Percentiles rank a stretch among this genome's conserved stretches.
These are phyloP conservation scores for Syncephalastrum contaminatum DNA, from an alignment of 371 early-diverging fungal species.

Conservation along the genomic window DNA sequence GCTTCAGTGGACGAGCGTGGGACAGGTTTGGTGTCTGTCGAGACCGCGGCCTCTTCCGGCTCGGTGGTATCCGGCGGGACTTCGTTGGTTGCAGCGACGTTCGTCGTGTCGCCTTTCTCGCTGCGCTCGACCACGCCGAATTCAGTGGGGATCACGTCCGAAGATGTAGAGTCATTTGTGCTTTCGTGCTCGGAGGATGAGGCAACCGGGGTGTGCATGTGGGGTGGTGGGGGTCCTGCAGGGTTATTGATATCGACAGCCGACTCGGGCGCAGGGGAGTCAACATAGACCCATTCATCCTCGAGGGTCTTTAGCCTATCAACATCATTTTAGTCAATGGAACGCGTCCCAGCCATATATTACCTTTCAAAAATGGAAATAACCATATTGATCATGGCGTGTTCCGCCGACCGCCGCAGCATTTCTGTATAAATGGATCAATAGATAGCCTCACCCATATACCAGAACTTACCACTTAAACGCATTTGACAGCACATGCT, in stretches of 20 bases:
- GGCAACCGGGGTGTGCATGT: constrained; percentile 42
- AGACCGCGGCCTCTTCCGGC: neutral
- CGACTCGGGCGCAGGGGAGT: constrained; percentile 18
- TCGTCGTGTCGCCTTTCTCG: constrained; percentile 7
- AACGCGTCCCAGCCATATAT: neutral
- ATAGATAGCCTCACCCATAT: neutral
- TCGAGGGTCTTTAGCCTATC: constrained; percentile 37
- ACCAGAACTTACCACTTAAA: constrained; percentile 69
- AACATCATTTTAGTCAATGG: neutral
- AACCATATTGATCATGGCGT: constrained; percentile 75
- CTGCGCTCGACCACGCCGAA: constrained; percentile 6
- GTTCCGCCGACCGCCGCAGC: constrained; percentile 77
- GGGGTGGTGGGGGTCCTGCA: constrained; percentile 19
- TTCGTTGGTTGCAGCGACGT: constrained; percentile 4
- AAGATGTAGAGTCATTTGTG: neutral
- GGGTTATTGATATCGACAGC: constrained; percentile 8
- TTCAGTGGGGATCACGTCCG: constrained; percentile 8
- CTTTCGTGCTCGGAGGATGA: constrained; percentile 24
- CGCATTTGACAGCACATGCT: constrained; percentile 95
- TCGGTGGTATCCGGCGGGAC: constrained; percentile 1
- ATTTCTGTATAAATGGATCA: constrained; percentile 55
- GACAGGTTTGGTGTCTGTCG: neutral
- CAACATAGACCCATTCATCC: constrained; percentile 47
- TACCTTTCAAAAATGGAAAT: constrained; percentile 73
- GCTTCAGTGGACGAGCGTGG: neutral